These are phyloP conservation scores for Elongisporangium prolatum DNA, from an alignment of 352 stramenopile genomes.

Conservation along the genomic window DNA sequence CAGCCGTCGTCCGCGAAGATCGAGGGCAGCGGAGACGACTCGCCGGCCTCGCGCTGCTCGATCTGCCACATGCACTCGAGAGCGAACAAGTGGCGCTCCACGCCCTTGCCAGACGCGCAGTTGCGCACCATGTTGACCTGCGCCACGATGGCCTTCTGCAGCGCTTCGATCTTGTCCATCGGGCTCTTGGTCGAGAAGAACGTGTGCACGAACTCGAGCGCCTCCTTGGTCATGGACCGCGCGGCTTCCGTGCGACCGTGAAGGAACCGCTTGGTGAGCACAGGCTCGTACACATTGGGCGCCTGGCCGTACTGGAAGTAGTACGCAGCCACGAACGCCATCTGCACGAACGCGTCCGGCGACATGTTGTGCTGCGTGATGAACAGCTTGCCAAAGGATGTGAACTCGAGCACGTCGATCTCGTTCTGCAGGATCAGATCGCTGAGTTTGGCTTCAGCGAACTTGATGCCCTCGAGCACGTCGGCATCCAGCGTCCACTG, in stretches of 20 bases:
- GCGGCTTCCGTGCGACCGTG: slow-evolving; percentile 94
- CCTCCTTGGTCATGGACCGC: slow-evolving; percentile 88
- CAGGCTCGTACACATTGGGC: slow-evolving; percentile 92
- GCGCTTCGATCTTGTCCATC: slow-evolving; percentile 87
- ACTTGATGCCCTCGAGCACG: slow-evolving; percentile 89
- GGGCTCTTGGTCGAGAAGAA: slow-evolving; percentile 79
- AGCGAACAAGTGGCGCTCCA: slow-evolving; percentile 93
- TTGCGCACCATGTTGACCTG: slow-evolving; percentile 91
- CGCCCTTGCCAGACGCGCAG: slow-evolving; percentile 86
- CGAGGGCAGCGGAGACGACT: slow-evolving; percentile 34
- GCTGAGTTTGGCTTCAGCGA: slow-evolving; percentile 90
- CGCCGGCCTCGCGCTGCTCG: slow-evolving; percentile 33
- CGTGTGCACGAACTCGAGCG: slow-evolving; percentile 83
- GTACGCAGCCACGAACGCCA: slow-evolving; percentile 93
- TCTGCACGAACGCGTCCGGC: slow-evolving; percentile 95
- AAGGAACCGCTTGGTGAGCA: slow-evolving; percentile 94
- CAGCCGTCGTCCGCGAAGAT: slow-evolving; percentile 90
- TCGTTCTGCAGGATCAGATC: slow-evolving; percentile 94
- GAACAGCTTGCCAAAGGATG: slow-evolving; percentile 86
- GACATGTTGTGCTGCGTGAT: slow-evolving; percentile 91
- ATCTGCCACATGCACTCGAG: slow-evolving; percentile 88
- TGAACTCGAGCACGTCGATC: slow-evolving; percentile 94
- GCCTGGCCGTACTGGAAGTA: slow-evolving; percentile 90
- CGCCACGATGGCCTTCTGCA: slow-evolving; percentile 78
- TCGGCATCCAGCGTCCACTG: slow-evolving; percentile 82